Percentiles rank a stretch among this genome's conserved stretches.
Conservation (phyloP, 2,329 filamentous ascomycete species). For the Clonostachys byssicola region DNA sequence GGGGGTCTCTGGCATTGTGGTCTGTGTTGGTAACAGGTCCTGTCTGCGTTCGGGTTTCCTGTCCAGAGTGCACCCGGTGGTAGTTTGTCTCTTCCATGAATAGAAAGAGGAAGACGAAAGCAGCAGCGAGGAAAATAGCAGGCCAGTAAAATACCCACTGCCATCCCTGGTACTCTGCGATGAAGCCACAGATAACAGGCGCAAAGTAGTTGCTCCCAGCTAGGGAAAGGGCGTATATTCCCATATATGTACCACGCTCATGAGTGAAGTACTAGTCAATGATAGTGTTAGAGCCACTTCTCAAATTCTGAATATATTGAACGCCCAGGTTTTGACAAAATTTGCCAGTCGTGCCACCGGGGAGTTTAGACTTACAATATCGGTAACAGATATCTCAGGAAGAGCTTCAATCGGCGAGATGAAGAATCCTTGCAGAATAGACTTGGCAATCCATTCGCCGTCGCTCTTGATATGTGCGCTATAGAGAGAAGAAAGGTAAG, state of each 20-base stretch:
- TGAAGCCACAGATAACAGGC: conserved; percentile 1
- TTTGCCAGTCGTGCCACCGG: too few species aligned
- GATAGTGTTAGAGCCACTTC: neutral
- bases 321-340: too few species aligned
- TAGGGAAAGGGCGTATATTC: conserved; percentile 32
- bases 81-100: conserved; percentile 60
- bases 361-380: conserved; percentile 18
- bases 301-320: neutral
- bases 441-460: conserved; percentile 36
- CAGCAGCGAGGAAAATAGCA: conserved; percentile 27
- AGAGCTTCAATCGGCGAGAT: conserved; percentile 39
- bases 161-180: conserved; percentile 13
- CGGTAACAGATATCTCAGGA: conserved; percentile 37
- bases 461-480: conserved; percentile 3
- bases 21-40: neutral
- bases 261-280: conserved; percentile 25
- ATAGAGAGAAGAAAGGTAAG: too few species aligned
- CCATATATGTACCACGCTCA: conserved; percentile 35
- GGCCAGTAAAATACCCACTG: conserved; percentile 29
- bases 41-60: neutral
- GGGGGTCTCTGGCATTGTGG: too few species aligned
- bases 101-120: conserved; percentile 39
- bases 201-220: conserved; percentile 1
- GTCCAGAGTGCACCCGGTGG: conserved; percentile 16
- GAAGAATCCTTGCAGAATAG: conserved; percentile 37